These are phyloP conservation scores for Metahyphopichia silvanorum DNA, from an alignment of 805 yeast genomes.

Conservation along the genomic window DNA sequence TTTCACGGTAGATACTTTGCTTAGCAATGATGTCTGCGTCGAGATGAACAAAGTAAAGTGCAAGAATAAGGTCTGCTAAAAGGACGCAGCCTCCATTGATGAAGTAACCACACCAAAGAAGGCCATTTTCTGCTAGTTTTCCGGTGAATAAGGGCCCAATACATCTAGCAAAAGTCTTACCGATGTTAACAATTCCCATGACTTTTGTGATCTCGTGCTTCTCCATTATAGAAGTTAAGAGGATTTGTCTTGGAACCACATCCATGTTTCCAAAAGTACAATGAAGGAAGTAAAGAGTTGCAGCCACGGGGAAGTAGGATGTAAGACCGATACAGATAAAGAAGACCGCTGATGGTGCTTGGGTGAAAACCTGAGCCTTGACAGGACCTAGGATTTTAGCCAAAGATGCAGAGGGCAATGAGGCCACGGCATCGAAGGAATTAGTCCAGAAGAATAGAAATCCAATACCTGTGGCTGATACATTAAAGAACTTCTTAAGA, in stretches of 20 bases:
- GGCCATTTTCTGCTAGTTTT: constrained; percentile 51
- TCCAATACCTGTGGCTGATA: constrained; percentile 61
- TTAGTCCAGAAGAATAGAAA: constrained; percentile 63
- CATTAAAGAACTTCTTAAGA: constrained; percentile 54
- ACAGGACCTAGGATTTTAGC: constrained; percentile 75
- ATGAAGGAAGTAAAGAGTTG: constrained; percentile 50
- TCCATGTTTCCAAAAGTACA: constrained; percentile 78
- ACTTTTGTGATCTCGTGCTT: constrained; percentile 67
- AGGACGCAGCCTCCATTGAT: constrained; percentile 52
- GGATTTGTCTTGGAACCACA: constrained; percentile 85
- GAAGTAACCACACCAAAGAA: constrained; percentile 48
- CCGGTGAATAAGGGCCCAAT: constrained; percentile 84
- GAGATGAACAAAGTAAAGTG: constrained; percentile 36
- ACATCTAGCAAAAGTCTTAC: constrained; percentile 80
- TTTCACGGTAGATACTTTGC: constrained; percentile 8
- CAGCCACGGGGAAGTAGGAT: constrained; percentile 40
- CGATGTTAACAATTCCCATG: constrained; percentile 83
- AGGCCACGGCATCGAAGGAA: constrained; percentile 60
- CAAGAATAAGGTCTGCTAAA: constrained; percentile 45
- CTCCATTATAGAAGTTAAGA: constrained; percentile 65
- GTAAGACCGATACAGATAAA: constrained; percentile 40
- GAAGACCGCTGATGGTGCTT: constrained; percentile 72
- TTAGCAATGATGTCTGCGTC: constrained; percentile 30
- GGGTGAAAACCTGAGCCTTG: constrained; percentile 68
- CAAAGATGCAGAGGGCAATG: constrained; percentile 72